Conservation (phyloP, 352 stramenopile species). For the Phytophthora pluvialis region DNA sequence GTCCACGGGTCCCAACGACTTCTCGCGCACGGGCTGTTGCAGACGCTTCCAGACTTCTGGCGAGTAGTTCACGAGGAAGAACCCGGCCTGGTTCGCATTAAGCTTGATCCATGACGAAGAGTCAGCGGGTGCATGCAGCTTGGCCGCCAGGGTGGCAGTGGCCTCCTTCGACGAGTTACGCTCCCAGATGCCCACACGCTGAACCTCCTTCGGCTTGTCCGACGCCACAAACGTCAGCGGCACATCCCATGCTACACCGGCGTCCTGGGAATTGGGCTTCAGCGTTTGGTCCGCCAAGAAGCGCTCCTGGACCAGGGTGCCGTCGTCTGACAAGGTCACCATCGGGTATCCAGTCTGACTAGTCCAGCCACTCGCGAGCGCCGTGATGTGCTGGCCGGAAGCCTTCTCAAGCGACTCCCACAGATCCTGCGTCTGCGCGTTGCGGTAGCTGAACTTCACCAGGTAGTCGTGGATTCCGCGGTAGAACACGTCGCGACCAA, state of each 20-base stretch:
- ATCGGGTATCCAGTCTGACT: slow-evolving; percentile 95
- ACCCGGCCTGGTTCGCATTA: slow-evolving; percentile 95
- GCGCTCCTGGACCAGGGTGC: slow-evolving; percentile 89
- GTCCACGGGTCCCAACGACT: slow-evolving; percentile 81
- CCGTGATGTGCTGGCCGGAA: slow-evolving; percentile 90
- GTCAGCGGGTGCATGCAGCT: slow-evolving; percentile 34
- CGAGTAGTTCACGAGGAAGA: slow-evolving; percentile 95
- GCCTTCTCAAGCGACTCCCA: slow-evolving; percentile 94
- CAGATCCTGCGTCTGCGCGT: slow-evolving; percentile 95
- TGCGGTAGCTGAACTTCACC: slow-evolving; percentile 91
- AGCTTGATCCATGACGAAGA: slow-evolving; percentile 93
- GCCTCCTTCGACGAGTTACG: slow-evolving; percentile 32
- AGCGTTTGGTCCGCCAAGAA: slow-evolving; percentile 93
- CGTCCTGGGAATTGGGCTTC: slow-evolving; percentile 34
- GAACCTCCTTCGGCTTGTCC: slow-evolving; percentile 49
- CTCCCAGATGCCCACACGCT: slow-evolving; percentile 71
- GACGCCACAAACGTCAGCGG: slow-evolving; percentile 78
- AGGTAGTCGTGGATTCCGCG: slow-evolving; percentile 95
- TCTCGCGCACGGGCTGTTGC: slow-evolving; percentile 59
- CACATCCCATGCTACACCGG: slow-evolving; percentile 76
- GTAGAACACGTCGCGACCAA: slow-evolving; percentile 81
- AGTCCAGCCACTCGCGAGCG: slow-evolving; percentile 94
- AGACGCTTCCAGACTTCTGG: slow-evolving; percentile 86
- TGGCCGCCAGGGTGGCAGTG: slow-evolving; percentile 56
- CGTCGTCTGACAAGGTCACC: slow-evolving; percentile 70